Conservation (phyloP, 208 protist genomes). For the Wallacemonas sp. region DNA sequence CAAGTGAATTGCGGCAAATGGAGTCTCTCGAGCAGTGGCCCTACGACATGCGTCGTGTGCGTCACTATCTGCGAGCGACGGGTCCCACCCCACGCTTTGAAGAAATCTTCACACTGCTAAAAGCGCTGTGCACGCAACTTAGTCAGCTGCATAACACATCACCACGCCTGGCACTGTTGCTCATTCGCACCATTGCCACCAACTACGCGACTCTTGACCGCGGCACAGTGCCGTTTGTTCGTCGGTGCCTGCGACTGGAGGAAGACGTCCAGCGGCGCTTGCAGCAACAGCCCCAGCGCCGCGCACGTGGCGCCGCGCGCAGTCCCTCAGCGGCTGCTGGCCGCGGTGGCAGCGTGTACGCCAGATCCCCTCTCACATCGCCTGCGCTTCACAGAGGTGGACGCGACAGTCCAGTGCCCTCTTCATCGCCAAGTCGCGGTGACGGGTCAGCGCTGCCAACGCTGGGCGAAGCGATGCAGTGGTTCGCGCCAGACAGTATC, state of each 20-base stretch:
- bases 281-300: neutral
- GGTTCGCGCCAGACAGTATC: neutral
- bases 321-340: too few relatives aligned
- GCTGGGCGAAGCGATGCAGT: neutral
- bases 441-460: neutral
- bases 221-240: neutral
- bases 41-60: neutral
- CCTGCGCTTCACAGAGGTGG: too few relatives aligned
- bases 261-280: conserved; percentile 14
- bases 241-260: conserved; percentile 15
- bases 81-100: neutral
- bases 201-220: conserved; percentile 2
- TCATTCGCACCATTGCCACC: neutral
- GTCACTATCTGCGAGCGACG: neutral
- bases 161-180: conserved; percentile 16
- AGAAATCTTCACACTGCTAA: neutral
- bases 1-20: neutral
- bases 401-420: neutral
- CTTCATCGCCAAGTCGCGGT: too few relatives aligned
- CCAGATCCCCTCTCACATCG: too few relatives aligned
- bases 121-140: neutral
- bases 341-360: too few relatives aligned
- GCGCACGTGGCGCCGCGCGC: conserved; percentile 16
- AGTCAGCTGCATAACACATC: conserved; percentile 7
- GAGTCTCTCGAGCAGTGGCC: neutral